Base-by-base conservation (phyloP, 208 protist genomes). In the Entamoeba moshkovskii region DNA sequence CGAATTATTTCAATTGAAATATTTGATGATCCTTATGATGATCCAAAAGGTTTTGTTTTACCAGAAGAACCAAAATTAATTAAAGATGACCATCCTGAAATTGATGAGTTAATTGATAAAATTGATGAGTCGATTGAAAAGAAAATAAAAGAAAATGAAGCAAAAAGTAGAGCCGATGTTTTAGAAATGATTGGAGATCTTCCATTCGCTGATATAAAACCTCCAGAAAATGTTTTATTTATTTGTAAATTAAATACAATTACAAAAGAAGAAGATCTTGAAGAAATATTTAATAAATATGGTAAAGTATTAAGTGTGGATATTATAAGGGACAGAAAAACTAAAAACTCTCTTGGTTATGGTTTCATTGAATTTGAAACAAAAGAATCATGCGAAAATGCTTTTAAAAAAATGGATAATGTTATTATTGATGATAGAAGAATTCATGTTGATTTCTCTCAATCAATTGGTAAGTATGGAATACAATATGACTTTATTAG, bases 141-240 rank as follows among this genome's bases (percentile, higher is more conserved):
- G 0, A 42, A 93, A 46, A 42, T 45, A 4, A 93, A 93, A 93
- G 29, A 45, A 93, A 93, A 93, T 5, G 29, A 46, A 45, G 38
- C 33, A 45, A 44, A 47, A 46, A 93, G 29, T 93, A 4, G 33
- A 46, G 49, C 29, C 15, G 42, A 48, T 3, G 3, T 94, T 59
- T 38, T 94, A 8, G 91, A 91, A 42, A 97, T 99, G 93, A 94
- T 99, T 13, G 98, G 98, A 59, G 98, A 98, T 52, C 94, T 99
- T 22, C 97, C 98, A 1, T 97, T 98, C 94, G 97, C 97, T 0
- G 98, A 99, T 45, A 94, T 99, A 11, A 96, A 96, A 93, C 98
- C 99, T 13, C 98, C 98, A 0, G 98, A 99, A 33, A 99, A 99
- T 94, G 98, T 99, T 1, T 96, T 99, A 25, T 99, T 99, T 95